Percentiles rank a stretch among this genome's conserved stretches.
Conservation (phyloP, 352 stramenopile genomes). For the Vaucheria bursata region DNA sequence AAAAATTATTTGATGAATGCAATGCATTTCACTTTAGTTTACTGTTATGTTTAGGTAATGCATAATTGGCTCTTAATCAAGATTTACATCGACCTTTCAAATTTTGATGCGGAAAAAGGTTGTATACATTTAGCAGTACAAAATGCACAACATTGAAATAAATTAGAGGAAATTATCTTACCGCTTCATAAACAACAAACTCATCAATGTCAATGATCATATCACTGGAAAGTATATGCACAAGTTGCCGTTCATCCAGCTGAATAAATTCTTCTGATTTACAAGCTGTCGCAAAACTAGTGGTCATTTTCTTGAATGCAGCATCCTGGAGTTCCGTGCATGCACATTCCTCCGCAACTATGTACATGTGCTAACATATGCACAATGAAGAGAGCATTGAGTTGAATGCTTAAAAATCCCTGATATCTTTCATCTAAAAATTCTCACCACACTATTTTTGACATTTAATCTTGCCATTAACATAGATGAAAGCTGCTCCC, state of each 20-base stretch:
- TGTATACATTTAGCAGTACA: constrained; percentile 13
- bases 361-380: constrained; percentile 22
- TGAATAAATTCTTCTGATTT: constrained; percentile 14
- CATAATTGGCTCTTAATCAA: not conserved
- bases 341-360: constrained; percentile 30
- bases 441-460: constrained; percentile 6
- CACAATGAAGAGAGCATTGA: too few species aligned
- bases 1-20: too few species aligned
- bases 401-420: too few species aligned
- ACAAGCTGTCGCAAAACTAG: constrained; percentile 26
- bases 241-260: constrained; percentile 24
- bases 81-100: constrained; percentile 8
- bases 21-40: too few species aligned
- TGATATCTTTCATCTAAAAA: too few species aligned
- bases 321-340: constrained; percentile 21
- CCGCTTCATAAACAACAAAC: constrained; percentile 38
- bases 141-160: too few species aligned
- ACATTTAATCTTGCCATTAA: not conserved
- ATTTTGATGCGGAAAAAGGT: not conserved
- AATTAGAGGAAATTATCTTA: too few species aligned
- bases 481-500: not conserved
- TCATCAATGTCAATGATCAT: constrained; percentile 37
- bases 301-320: constrained; percentile 36
- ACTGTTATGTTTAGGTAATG: not conserved
- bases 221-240: constrained; percentile 29